A percentile compares a stretch with the other conserved stretches of the same genome.
Conservation (phyloP, 495 filamentous ascomycete species). For the Astrothelium subdiscretum region DNA sequence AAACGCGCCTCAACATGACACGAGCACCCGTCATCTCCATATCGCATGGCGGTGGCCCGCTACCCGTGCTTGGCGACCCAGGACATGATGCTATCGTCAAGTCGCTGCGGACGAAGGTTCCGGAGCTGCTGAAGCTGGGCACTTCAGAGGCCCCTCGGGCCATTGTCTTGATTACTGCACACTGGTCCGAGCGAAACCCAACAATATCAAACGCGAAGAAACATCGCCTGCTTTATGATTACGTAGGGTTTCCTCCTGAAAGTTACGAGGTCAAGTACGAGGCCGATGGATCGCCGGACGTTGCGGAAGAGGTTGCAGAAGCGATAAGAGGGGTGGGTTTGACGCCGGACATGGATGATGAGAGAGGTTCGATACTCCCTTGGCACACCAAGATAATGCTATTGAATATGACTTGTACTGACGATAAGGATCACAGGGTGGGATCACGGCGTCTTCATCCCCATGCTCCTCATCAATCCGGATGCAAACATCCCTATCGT, state of each 20-base stretch:
- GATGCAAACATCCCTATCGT: conserved; percentile 23
- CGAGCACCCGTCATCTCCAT: conserved; percentile 32
- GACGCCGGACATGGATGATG: conserved; percentile 16
- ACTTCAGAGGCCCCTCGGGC: conserved; percentile 27
- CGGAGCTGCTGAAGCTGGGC: conserved; percentile 27
- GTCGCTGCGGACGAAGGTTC: conserved; percentile 26
- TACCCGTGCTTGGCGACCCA: conserved; percentile 32
- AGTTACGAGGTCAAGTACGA: conserved; percentile 31
- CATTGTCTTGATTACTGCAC: conserved; percentile 33
- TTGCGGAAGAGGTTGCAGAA: conserved; percentile 25
- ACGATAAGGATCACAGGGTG: too few relatives aligned
- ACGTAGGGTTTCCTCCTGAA: conserved; percentile 31
- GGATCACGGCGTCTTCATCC: conserved; percentile 34
- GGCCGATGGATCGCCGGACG: conserved; percentile 29
- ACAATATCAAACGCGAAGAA: conserved; percentile 27
- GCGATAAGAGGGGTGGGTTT: conserved; percentile 22
- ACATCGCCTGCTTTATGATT: conserved; percentile 32
- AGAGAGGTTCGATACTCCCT: conserved; percentile 12
- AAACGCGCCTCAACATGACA: conserved; percentile 23
- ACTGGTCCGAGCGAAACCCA: conserved; percentile 27
- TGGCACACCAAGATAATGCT: neutral
- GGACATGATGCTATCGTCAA: conserved; percentile 23
- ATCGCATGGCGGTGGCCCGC: conserved; percentile 34
- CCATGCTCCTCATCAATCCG: conserved; percentile 24
- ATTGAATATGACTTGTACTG: too few relatives aligned